Percentiles rank a stretch among this genome's conserved stretches.
Conservation (phyloP, 495 filamentous ascomycete species). For the Venustampulla echinocandica region DNA sequence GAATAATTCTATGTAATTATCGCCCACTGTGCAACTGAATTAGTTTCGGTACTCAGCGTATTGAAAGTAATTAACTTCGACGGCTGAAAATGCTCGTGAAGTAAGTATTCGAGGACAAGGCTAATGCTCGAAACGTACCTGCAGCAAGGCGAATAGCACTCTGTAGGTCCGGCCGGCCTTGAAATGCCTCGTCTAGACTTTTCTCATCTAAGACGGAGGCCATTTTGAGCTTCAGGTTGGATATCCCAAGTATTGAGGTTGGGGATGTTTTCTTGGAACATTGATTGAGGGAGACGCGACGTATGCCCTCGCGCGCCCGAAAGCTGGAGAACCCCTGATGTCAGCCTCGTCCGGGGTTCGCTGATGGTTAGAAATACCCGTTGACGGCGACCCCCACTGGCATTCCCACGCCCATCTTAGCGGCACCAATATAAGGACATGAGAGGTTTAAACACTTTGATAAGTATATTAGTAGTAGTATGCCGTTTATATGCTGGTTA, state of each 20-base stretch:
- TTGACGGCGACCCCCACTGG: background rate
- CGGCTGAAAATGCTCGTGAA: background rate
- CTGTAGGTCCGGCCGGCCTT: slow-evolving; percentile 21
- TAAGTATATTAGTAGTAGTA: no score
- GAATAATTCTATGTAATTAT: slow-evolving; percentile 35
- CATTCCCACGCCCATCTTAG: background rate
- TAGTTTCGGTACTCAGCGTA: background rate
- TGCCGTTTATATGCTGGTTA: no score
- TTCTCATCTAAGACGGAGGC: slow-evolving; percentile 13
- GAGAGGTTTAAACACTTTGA: no score
- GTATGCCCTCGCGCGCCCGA: background rate
- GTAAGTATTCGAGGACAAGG: background rate
- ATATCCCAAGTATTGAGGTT: background rate
- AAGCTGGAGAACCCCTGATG: slow-evolving; percentile 11
- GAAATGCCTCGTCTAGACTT: slow-evolving; percentile 19
- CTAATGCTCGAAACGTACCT: slow-evolving; percentile 8
- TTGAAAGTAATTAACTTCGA: background rate
- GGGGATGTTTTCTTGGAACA: no score
- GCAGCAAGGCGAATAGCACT: slow-evolving; percentile 19
- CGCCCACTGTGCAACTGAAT: slow-evolving; percentile 12
- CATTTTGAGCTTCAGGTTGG: slow-evolving; percentile 8
- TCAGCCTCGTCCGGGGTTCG: slow-evolving; percentile 3
- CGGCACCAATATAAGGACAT: no score
- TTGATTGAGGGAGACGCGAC: background rate
- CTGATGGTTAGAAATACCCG: no score